Evolutionary conservation across 2,329 filamentous ascomycete genomes (phyloP), one percentile per base, ranked within the genome.

Genomic region (Aschersonia sp.): DNA sequence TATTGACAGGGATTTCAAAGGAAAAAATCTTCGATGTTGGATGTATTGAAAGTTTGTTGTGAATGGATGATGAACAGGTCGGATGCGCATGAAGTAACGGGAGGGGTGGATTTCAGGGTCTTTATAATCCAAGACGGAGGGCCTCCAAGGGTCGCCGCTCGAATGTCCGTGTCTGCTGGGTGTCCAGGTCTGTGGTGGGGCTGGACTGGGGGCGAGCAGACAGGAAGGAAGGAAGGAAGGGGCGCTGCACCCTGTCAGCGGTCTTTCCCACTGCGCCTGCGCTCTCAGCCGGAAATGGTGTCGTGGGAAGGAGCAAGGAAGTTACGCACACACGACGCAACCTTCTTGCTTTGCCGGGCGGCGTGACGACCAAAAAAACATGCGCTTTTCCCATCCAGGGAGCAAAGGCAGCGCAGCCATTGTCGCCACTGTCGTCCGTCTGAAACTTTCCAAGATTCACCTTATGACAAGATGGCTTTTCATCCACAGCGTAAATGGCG

Each of bases 101-200:
- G 30, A 30, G 30, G 9, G 14, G 12, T 9, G 47, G 46, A 44
- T 52, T 49, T 55, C 54, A 53, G 52, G 51, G 52, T 54, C 51
- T 51, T 55, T 55, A 55, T 55, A 50, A 52, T 42, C n/a, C 32
- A 47, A 41, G 42, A 11, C 31, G 32, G 31, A 39, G 31, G 32
- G 10, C 12, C 5, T 29, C 29, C 2, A 22, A 22, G 22, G 22
- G 22, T 22, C 22, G 22, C 22, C 8, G 35, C 35, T 3, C 8
- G 35, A 12, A 37, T 37, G 8, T 12, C 35, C 4, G 35, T 37
- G 35, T 37, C 35, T 37, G 3, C 35, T 12, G 8, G 2, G 35
- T 37, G 35, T 37, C 35, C 12, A 5, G 8, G 35, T 37, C 35
- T 12, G 35, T 37, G 8, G 12, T 8, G 35, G 29, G 37, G 8